phyloP scores from a whole-genome alignment of 257 asterid species.

The Solanum pinnatisectum region DNA sequence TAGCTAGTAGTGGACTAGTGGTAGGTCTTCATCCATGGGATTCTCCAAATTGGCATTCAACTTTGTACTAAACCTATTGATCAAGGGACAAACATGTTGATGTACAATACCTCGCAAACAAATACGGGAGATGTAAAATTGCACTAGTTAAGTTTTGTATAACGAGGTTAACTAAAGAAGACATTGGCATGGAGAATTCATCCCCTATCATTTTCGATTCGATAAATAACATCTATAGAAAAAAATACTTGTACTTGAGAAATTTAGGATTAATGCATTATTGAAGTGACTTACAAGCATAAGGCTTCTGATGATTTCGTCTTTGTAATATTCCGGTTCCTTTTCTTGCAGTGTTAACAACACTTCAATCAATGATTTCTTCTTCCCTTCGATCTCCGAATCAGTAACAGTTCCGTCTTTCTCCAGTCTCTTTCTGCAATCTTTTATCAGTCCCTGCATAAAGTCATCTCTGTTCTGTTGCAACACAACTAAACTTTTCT shows the following conservation, averaged over 20 bases:
- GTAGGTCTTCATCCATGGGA: neutral
- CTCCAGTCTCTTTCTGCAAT: constrained; percentile 14
- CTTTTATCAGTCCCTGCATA: constrained; percentile 42
- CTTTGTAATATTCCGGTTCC: constrained; percentile 44
- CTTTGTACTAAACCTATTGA: neutral
- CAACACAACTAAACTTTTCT: constrained; percentile 24
- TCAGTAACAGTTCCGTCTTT: constrained; percentile 1
- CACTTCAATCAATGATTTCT: constrained; percentile 37
- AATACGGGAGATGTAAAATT: accelerated
- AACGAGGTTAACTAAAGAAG: accelerated
- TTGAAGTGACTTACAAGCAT: constrained; percentile 25
- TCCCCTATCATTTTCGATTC: no score
- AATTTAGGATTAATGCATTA: neutral
- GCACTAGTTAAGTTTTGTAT: no score
- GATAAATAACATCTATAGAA: neutral
- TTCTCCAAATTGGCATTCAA: neutral
- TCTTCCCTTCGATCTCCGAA: constrained; percentile 5
- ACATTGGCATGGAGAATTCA: neutral
- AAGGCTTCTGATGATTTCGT: constrained; percentile 25
- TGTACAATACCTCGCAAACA: accelerated
- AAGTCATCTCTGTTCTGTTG: constrained; percentile 31
- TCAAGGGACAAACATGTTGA: accelerated
- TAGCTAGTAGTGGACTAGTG: no score
- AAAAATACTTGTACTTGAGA: neutral
- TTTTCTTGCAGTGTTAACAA: constrained; percentile 32